Evolutionary conservation across 441 rosid species (phyloP), one percentile per base, ranked within the genome.

Genomic region (Populus trichocarpa): DNA sequence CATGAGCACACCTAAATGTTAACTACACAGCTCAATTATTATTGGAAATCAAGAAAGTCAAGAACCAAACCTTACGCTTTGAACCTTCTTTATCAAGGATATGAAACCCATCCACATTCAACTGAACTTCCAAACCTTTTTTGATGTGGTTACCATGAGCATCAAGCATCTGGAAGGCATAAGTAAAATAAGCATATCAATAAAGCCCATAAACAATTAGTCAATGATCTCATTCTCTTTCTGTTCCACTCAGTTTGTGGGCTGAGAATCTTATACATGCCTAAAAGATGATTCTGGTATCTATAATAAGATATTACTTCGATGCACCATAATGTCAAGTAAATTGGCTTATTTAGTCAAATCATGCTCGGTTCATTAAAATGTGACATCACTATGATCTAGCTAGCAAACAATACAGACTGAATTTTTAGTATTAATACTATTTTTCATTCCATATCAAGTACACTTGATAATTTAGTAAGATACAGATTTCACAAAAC

Each of bases 81-180:
- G 74, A 26, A 72, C 88, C 85, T 53, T 59, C 46, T 12, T 33
- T 77, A 70, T 88, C 93, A 79, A 79, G 78, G 13, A 87, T 75
- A 46, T 18, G 9, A 82, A 84, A 86, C 63, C 98, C 97, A 81
- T 84, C 78, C 50, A 84, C 16, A 23, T 71, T 63, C 46, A 93
- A 26, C 69, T 71, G 65, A 78, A 93, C 86, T 71, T 81, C 83
- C 8, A 79, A 69, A 22, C 90, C 94, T 69, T 86, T 76, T 63
- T 22, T 36, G 42, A 86, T 84, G 78, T 89, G 97, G 83, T 92
- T 93, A 38, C 81, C 80, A 72, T 87, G 90, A 59, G 75, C 83
- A 86, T 93, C 98, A 71, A 92, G 81, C 86, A 89, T 79, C 97
- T 93, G 84, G 42, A 63, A 20, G 74, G 67, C 26, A 64, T 10